Base-by-base conservation (phyloP, 2,329 filamentous ascomycete genomes). In the Aspergillus ochraceoroseus region DNA sequence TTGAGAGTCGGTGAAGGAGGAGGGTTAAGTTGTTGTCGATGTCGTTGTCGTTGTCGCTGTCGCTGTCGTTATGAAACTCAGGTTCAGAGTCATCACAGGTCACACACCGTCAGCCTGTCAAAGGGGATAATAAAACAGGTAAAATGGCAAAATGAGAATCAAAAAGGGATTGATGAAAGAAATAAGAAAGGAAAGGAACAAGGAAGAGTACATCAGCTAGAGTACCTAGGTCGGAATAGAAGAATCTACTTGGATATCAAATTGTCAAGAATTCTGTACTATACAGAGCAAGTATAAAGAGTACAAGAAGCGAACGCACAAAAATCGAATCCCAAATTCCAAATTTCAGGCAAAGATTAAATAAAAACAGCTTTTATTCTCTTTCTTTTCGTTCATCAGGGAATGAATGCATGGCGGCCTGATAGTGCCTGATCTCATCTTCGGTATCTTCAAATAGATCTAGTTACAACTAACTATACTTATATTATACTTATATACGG, bases 341-440 rank as follows among this genome's bases (percentile, higher is more conserved):
- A n/a, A n/a, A n/a, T n/a, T n/a, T n/a, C n/a, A n/a, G n/a, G n/a
- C n/a, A n/a, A n/a, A n/a, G n/a, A n/a, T n/a, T n/a, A n/a, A n/a
- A n/a, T n/a, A n/a, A n/a, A 41, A 27, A 32, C 26, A 36, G 32
- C 26, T 34, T n/a, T 29, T 29, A 19, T 17, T 11, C 26, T 22
- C n/a, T n/a, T n/a, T n/a, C n/a, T n/a, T n/a, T n/a, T n/a, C n/a
- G n/a, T 30, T 30, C 37, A 18, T 18, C 37, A 30, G 17, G 20
- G 32, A 40, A 38, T 13, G 25, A 31, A 50, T 49, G 53, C 52
- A 56, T 46, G 41, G 52, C 53, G 53, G 53, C 53, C 53, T 56
- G 53, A 56, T 38, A 43, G 48, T 51, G 52, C 52, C 48, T 55
- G 52, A 53, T 33, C 26, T 17, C 19, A 23, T 45, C 19, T n/a